phyloP scores from a whole-genome alignment of 139 green algal genomes.

The Tetratostichococcus sp. region DNA sequence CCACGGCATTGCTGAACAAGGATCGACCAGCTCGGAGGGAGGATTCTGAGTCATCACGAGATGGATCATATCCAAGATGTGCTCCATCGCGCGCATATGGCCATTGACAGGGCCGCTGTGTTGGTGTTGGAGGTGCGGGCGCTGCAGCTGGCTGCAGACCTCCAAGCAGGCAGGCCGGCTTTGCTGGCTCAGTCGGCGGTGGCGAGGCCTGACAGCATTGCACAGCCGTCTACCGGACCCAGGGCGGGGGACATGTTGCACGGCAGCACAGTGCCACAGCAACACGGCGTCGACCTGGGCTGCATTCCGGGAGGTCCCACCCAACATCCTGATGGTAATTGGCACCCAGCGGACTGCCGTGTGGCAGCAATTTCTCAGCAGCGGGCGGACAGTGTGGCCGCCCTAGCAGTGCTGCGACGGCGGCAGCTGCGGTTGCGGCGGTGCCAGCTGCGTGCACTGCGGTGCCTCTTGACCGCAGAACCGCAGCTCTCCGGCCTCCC shows the following conservation, averaged over 20 bases:
- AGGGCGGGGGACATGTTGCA: too few relatives aligned
- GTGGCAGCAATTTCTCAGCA: background rate
- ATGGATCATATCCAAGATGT: background rate
- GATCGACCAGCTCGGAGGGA: too few relatives aligned
- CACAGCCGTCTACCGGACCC: too few relatives aligned
- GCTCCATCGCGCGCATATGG: background rate
- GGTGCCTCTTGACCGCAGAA: background rate
- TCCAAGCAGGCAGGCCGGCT: background rate
- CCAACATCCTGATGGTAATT: too few relatives aligned
- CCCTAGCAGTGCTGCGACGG: background rate
- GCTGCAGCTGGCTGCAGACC: background rate
- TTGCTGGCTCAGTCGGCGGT: background rate
- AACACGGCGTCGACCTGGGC: too few relatives aligned
- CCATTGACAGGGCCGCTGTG: background rate
- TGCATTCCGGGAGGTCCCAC: too few relatives aligned
- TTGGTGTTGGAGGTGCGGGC: background rate
- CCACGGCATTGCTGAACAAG: too few relatives aligned
- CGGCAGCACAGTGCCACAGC: too few relatives aligned
- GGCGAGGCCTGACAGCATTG: too few relatives aligned
- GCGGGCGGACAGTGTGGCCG: background rate
- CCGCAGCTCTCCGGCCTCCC: background rate
- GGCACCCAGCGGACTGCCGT: background rate
- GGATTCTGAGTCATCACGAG: too few relatives aligned
- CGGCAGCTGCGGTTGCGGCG: background rate
- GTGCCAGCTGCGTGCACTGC: background rate